These are phyloP conservation scores for Chrysanthemum makinoi DNA, from an alignment of 129 eudicot species.

Conservation along the genomic window DNA sequence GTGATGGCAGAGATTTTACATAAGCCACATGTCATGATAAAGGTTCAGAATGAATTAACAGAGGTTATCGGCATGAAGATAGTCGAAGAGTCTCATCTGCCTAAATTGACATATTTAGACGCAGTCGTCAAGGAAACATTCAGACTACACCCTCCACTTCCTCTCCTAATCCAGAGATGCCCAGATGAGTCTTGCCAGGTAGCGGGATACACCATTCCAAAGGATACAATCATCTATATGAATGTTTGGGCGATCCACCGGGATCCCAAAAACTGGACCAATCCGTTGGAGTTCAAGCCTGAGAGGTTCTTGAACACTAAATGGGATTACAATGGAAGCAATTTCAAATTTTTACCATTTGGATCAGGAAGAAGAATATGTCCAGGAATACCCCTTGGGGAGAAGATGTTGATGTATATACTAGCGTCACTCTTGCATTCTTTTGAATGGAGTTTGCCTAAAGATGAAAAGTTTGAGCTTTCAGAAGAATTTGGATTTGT, in stretches of 20 bases:
- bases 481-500: constrained; percentile 29
- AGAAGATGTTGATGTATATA: constrained; percentile 32
- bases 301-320: constrained; percentile 27
- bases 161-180: constrained; percentile 39
- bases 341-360: constrained; percentile 26
- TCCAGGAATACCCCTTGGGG: constrained; percentile 26
- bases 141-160: constrained; percentile 42
- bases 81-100: constrained; percentile 37
- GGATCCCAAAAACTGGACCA: constrained; percentile 20
- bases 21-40: constrained; percentile 19
- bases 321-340: constrained; percentile 33
- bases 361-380: constrained; percentile 36
- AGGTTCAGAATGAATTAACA: constrained; percentile 38
- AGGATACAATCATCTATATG: constrained; percentile 25
- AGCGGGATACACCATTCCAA: constrained; percentile 45
- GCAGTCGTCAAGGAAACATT: constrained; percentile 47
- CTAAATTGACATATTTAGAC: constrained; percentile 33
- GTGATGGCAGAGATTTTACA: constrained; percentile 45
- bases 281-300: constrained; percentile 24
- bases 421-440: constrained; percentile 33
- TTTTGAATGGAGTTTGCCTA: constrained; percentile 29
- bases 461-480: constrained; percentile 23
- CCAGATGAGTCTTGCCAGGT: constrained; percentile 37
- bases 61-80: constrained; percentile 24
- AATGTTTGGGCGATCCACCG: constrained; percentile 42